Percentiles rank a stretch among this genome's conserved stretches.
Conservation (phyloP, 164 flowering plant species). For the Vitis vinifera region DNA sequence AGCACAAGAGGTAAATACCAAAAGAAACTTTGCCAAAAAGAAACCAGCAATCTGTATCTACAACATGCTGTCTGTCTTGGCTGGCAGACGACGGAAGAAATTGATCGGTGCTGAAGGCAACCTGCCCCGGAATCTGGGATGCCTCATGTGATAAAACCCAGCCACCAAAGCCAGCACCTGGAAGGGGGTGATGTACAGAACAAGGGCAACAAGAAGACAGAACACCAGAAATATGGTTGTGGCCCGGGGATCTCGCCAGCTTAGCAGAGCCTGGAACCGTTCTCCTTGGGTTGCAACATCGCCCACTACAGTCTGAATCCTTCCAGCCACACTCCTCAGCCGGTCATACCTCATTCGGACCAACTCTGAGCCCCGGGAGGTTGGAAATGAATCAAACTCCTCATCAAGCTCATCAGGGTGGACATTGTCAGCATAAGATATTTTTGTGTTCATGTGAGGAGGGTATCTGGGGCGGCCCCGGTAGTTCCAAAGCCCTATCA, state of each 20-base stretch:
- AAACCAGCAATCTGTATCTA: constrained; percentile 9
- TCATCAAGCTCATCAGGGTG: constrained; percentile 65
- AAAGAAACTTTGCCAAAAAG: neutral
- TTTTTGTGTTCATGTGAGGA: constrained; percentile 59
- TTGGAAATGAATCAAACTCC: constrained; percentile 61
- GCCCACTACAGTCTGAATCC: constrained; percentile 59
- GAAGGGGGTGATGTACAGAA: constrained; percentile 53
- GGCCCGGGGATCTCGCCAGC: constrained; percentile 74
- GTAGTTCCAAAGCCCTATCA: constrained; percentile 56
- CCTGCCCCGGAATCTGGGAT: constrained; percentile 52
- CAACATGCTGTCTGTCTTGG: constrained; percentile 60
- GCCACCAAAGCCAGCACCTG: constrained; percentile 35
- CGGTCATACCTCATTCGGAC: constrained; percentile 59
- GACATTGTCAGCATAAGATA: constrained; percentile 48
- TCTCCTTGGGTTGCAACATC: constrained; percentile 67
- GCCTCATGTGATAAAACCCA: constrained; percentile 61
- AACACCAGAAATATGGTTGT: constrained; percentile 42
- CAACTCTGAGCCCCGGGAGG: constrained; percentile 35
- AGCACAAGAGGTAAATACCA: neutral
- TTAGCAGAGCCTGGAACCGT: constrained; percentile 50
- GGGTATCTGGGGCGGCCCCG: constrained; percentile 47
- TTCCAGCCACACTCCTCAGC: constrained; percentile 55
- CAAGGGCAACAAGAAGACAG: constrained; percentile 49
- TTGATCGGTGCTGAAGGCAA: constrained; percentile 46
- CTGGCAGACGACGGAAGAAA: constrained; percentile 60